These are phyloP conservation scores for Musa troglodytarum DNA, from an alignment of 176 grass and related monocot species.

Conservation along the genomic window DNA sequence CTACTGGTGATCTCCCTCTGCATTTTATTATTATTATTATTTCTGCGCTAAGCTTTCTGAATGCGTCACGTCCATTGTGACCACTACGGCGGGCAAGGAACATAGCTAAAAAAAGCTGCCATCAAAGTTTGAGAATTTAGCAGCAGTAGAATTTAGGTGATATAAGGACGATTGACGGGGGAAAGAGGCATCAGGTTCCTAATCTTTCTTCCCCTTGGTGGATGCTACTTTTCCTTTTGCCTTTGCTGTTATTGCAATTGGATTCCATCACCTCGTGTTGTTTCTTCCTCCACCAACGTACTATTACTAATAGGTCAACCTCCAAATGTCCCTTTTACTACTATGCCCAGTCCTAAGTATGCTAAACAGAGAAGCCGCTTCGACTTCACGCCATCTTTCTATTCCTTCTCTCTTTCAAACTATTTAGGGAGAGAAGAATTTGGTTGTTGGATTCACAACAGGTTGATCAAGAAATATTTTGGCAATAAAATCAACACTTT, in stretches of 20 bases:
- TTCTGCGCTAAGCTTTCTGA: background rate
- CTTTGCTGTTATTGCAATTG: background rate
- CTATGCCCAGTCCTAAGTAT: background rate
- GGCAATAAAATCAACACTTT: no score
- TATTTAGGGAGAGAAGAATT: no score
- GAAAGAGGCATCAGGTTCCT: background rate
- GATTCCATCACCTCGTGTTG: background rate
- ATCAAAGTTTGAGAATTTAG: no score
- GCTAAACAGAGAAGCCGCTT: background rate
- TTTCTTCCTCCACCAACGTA: background rate
- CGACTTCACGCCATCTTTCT: background rate
- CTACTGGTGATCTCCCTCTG: background rate
- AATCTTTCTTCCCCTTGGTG: background rate
- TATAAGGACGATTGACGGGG: background rate
- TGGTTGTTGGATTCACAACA: no score
- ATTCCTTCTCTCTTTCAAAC: background rate
- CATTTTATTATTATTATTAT: no score
- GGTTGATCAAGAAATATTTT: no score
- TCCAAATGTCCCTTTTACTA: background rate
- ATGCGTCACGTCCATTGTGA: background rate
- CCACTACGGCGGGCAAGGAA: background rate
- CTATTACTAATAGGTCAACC: background rate
- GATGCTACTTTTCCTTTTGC: background rate
- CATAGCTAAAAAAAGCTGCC: no score
- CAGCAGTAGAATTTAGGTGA: no score